Evolutionary conservation across 495 filamentous ascomycete genomes (phyloP).

Genomic region (Aspergillus sclerotiicarbonarius): DNA sequence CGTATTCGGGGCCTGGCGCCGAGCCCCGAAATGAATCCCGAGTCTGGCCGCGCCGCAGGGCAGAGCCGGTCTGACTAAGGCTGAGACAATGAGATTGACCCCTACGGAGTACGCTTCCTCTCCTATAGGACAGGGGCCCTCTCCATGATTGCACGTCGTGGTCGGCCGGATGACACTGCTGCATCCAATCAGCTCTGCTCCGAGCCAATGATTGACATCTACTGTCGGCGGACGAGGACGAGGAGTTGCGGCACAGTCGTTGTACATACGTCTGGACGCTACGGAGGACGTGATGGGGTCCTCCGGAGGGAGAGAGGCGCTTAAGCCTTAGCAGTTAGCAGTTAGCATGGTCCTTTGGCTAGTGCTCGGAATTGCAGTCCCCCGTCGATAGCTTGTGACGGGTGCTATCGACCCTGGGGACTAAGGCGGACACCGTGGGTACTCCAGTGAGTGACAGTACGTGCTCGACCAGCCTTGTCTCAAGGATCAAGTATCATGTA

Average conservation of each 20-base stretch:
- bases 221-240: background rate
- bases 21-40: background rate
- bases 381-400: background rate
- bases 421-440: no score
- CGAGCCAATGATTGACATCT: background rate
- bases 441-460: no score
- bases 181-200: background rate
- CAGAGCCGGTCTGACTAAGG: background rate
- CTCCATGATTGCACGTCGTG: background rate
- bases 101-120: background rate
- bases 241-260: slow-evolving; percentile 20
- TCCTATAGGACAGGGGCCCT: no score
- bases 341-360: background rate
- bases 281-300: background rate
- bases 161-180: background rate
- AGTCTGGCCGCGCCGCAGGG: background rate
- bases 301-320: no score
- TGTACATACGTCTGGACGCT: slow-evolving; percentile 7
- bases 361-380: background rate
- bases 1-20: no score
- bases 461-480: no score
- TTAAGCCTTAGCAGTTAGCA: no score
- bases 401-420: background rate
- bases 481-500: no score
- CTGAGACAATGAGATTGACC: background rate